Evolutionary conservation across 495 filamentous ascomycete species (phyloP), one percentile per base, ranked within the genome.

Genomic region (Penicillium canescens): DNA sequence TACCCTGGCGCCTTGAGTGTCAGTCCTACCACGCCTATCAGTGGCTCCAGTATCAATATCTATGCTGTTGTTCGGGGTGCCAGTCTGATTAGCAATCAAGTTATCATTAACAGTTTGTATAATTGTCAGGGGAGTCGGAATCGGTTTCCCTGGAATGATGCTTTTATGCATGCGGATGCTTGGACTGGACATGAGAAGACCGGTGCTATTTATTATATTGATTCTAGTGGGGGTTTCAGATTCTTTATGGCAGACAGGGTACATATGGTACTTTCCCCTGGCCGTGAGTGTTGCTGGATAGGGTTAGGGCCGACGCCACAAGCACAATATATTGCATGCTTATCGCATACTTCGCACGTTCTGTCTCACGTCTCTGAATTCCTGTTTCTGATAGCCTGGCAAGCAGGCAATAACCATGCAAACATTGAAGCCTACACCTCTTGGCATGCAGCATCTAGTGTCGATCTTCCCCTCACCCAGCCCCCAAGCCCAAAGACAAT

Each of bases 141-240:
- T 21, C 18, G 28, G 24, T 42, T 42, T 8, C 6, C 18, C 1
- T 42, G 40, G 40, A 26, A n/a, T 42, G 24, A 42, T 13, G 40
- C 18, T 4, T 42, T 26, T n/a, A 42, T 42, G 40, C 9, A n/a
- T 23, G 24, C 21, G 4, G 40, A 52, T 36, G 52, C 60, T 36
- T 54, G 23, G 47, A 35, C 31, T 36, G 52, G 52, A 16, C 9
- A 14, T 16, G 42, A 50, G 38, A 44, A 50, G 35, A 38, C 39
- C 4, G 39, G 39, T 43, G 53, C 46, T 42, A 40, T 56, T 42
- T 50, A 42, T 14, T 49, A 56, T 18, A 43, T 37, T 43, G 36
- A 41, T 49, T 28, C 16, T 2, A 35, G 35, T 38, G 35, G 50
- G 16, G 41, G 21, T 13, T 18, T 55, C 33, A 34, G 28, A 26